phyloP scores from a whole-genome alignment of 2,329 filamentous ascomycete genomes.

The Albophoma yamanashiensis region DNA sequence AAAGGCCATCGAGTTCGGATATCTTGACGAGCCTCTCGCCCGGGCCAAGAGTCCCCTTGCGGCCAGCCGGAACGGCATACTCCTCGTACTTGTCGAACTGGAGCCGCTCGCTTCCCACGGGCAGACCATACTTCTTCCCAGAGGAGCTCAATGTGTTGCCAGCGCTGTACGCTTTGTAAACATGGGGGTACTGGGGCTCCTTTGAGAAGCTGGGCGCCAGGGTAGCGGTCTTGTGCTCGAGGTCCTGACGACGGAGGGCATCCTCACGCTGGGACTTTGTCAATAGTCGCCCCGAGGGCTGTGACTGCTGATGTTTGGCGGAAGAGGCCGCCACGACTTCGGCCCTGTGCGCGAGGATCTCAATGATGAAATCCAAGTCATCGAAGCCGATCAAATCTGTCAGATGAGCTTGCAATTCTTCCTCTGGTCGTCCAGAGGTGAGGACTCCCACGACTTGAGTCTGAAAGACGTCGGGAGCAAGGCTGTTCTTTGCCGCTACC shows the following conservation, averaged over 20 bases:
- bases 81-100: constrained; percentile 80
- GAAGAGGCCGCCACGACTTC: constrained; percentile 47
- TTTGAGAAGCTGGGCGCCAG: constrained; percentile 62
- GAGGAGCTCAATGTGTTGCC: constrained; percentile 75
- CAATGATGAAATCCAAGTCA: constrained; percentile 85
- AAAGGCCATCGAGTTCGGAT: constrained; percentile 76
- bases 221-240: constrained; percentile 68
- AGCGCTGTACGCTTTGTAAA: constrained; percentile 74
- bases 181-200: constrained; percentile 79
- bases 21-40: constrained; percentile 72
- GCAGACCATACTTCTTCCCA: constrained; percentile 76
- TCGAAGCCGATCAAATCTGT: constrained; percentile 89
- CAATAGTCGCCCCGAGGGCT: constrained; percentile 45
- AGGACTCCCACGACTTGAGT: constrained; percentile 70
- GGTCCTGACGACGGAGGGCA: constrained; percentile 63
- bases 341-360: constrained; percentile 69
- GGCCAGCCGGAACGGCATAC: constrained; percentile 72
- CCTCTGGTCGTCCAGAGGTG: constrained; percentile 56
- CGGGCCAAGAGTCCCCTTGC: constrained; percentile 61
- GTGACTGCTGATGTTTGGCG: constrained; percentile 20
- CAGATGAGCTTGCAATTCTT: constrained; percentile 83
- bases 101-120: constrained; percentile 58
- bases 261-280: constrained; percentile 71
- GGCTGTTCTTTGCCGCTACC: constrained; percentile 56
- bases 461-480: constrained; percentile 60